phyloP scores from a whole-genome alignment of 2,329 filamentous ascomycete genomes.

The Neonectria sp. region DNA sequence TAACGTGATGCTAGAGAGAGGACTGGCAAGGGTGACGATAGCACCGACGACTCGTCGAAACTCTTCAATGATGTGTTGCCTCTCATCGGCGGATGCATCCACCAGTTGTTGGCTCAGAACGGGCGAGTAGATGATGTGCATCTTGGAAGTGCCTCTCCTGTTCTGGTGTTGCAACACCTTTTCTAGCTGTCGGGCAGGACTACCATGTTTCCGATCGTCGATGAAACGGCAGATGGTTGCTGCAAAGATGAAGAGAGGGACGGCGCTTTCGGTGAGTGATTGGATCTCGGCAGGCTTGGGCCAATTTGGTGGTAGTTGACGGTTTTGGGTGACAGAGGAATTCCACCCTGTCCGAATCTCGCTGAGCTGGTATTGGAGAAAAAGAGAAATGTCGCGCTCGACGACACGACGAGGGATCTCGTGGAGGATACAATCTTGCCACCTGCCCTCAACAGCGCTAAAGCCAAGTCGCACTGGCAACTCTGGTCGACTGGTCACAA shows the following conservation, averaged over 20 bases:
- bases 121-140: constrained; percentile 39
- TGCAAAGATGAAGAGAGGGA: constrained; percentile 56
- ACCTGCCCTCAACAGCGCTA: constrained; percentile 35
- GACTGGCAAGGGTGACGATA: not conserved
- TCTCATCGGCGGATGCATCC: not conserved
- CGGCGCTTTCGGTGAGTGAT: constrained; percentile 46
- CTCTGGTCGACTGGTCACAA: constrained; percentile 60
- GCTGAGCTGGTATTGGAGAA: constrained; percentile 50
- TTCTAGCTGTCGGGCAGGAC: constrained; percentile 42
- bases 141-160: constrained; percentile 19
- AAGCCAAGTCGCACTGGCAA: constrained; percentile 56
- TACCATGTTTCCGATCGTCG: constrained; percentile 31
- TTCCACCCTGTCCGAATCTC: constrained; percentile 49
- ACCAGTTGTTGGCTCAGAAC: constrained; percentile 30
- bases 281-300: not conserved
- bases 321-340: not conserved
- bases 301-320: constrained; percentile 24
- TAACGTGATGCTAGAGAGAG: constrained; percentile 41
- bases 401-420: constrained; percentile 50
- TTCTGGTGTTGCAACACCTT: constrained; percentile 40
- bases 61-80: not conserved
- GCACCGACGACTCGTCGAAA: not conserved
- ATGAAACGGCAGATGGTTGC: constrained; percentile 53
- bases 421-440: constrained; percentile 53
- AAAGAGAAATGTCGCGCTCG: constrained; percentile 55